A percentile compares a stretch with the other conserved stretches of the same genome.
Evolutionary conservation across 2,329 filamentous ascomycete genomes (phyloP).

Genomic region (Scedosporium boydii): DNA sequence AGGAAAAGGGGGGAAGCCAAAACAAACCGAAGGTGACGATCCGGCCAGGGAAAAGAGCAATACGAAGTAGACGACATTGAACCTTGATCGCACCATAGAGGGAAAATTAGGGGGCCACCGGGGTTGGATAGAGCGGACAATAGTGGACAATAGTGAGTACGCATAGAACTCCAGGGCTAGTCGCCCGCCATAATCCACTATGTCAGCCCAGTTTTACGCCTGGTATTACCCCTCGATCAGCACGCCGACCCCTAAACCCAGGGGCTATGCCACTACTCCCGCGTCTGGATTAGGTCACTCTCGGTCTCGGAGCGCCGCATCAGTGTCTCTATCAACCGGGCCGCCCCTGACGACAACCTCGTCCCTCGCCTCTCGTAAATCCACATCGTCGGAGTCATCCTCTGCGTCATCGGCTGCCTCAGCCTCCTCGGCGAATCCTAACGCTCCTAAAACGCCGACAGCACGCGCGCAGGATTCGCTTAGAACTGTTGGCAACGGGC

Average conservation of each 20-base stretch:
- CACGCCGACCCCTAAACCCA: neutral
- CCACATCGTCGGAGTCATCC: neutral
- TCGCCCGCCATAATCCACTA: neutral
- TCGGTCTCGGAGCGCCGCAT: conserved; percentile 1
- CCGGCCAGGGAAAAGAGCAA: no score
- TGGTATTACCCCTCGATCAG: neutral
- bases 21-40: no score
- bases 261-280: neutral
- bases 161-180: neutral
- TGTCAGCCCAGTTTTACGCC: neutral
- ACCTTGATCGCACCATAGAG: neutral
- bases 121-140: neutral
- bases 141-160: neutral
- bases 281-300: neutral
- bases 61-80: no score
- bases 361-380: neutral
- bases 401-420: neutral
- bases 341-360: neutral
- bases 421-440: neutral
- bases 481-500: neutral
- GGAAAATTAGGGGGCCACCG: neutral
- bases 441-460: neutral
- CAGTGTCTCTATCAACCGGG: neutral
- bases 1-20: neutral
- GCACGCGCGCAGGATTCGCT: neutral